phyloP scores from a whole-genome alignment of 805 yeast species.

The Candida suzukii region DNA sequence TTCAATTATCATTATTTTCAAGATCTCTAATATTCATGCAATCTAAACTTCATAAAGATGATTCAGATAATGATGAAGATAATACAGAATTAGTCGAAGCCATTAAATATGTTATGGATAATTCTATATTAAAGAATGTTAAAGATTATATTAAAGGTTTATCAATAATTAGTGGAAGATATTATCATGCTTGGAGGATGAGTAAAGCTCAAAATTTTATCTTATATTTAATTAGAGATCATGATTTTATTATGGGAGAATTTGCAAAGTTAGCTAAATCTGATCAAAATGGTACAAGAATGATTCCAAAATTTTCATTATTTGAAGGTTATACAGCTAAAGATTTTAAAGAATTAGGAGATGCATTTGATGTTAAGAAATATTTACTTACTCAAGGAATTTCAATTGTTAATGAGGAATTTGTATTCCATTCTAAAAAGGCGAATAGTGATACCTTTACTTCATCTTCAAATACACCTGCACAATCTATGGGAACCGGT shows the following conservation, averaged over 20 bases:
- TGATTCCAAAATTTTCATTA: constrained; percentile 6
- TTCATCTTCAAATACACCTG: no score
- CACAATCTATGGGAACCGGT: neutral
- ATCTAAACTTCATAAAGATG: constrained; percentile 7
- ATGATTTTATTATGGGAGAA: constrained; percentile 1
- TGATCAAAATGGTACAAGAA: neutral
- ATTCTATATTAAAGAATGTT: constrained; percentile 24
- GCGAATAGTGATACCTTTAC: no score
- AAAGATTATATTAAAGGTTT: constrained; percentile 32
- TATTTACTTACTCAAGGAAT: neutral
- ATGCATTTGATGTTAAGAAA: constrained; percentile 3
- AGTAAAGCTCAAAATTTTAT: constrained; percentile 47
- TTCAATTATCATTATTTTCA: constrained; percentile 18
- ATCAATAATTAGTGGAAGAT: constrained; percentile 44
- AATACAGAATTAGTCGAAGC: constrained; percentile 4
- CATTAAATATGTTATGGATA: constrained; percentile 18
- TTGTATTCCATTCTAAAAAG: neutral
- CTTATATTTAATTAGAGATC: constrained; percentile 25
- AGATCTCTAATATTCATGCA: constrained; percentile 24
- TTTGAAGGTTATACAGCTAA: constrained; percentile 10
- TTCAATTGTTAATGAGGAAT: constrained; percentile 1
- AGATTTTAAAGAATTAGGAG: constrained; percentile 11
- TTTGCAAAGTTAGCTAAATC: neutral
- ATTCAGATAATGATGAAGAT: constrained; percentile 1
- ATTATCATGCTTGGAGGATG: constrained; percentile 64